Conservation (phyloP, 2,329 filamentous ascomycete species). For the Aspergillus uvarum region DNA sequence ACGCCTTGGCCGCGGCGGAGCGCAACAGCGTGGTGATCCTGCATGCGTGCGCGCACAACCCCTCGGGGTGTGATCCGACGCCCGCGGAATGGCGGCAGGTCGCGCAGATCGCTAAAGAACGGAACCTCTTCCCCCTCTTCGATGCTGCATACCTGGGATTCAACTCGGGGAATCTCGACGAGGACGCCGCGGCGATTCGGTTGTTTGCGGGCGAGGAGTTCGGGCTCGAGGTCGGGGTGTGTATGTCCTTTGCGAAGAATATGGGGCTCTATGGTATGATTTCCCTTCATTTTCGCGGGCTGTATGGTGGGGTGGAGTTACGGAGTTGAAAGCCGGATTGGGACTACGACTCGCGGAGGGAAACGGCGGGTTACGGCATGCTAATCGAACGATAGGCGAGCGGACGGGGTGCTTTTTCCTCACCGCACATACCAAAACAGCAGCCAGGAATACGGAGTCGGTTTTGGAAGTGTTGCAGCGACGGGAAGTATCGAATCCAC, state of each 20-base stretch:
- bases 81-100: constrained; percentile 89
- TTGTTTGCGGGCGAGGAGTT: constrained; percentile 54
- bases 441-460: constrained; percentile 14
- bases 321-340: too few relatives aligned
- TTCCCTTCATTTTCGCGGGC: too few relatives aligned
- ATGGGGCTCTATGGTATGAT: constrained; percentile 32
- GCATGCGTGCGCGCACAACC: constrained; percentile 95
- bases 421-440: not conserved
- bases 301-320: too few relatives aligned
- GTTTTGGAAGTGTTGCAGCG: constrained; percentile 28
- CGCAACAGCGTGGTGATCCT: constrained; percentile 80
- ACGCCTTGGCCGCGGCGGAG: constrained; percentile 52
- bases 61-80: constrained; percentile 90
- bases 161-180: constrained; percentile 27
- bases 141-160: constrained; percentile 32
- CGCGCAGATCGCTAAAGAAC: constrained; percentile 68
- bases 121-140: constrained; percentile 79
- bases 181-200: constrained; percentile 29
- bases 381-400: constrained; percentile 10
- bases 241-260: constrained; percentile 60
- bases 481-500: constrained; percentile 91
- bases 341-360: not conserved
- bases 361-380: not conserved
- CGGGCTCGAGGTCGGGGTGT: constrained; percentile 66
- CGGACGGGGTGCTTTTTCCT: constrained; percentile 14